Conservation (phyloP, 768 basidiomycete species). For the Porpolomopsis calyptriformis region DNA sequence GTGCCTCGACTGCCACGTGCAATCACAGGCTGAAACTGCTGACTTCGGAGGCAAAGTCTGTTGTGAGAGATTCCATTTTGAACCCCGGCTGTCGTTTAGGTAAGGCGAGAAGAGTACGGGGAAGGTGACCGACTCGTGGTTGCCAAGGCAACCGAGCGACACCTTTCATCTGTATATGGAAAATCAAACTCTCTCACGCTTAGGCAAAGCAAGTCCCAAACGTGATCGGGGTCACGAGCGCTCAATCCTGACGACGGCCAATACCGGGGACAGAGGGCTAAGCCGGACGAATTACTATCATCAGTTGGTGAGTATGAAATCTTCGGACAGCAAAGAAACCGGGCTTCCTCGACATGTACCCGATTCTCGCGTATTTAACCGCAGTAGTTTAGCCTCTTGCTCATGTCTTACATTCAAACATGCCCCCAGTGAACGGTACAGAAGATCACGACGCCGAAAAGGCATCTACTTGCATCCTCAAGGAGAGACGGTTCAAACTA, state of each 20-base stretch:
- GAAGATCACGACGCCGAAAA: slow-evolving; percentile 26
- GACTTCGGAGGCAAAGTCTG: neutral
- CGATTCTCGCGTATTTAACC: neutral
- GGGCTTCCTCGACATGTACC: neutral
- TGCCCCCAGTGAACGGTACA: slow-evolving; percentile 37
- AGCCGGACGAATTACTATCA: neutral
- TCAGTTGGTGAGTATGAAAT: neutral
- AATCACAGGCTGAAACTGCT: neutral
- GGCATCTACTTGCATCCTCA: slow-evolving; percentile 42
- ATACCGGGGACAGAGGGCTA: neutral
- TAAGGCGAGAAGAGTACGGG: no score
- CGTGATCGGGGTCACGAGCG: neutral
- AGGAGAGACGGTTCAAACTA: slow-evolving; percentile 79
- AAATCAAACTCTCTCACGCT: no score
- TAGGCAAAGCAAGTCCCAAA: no score
- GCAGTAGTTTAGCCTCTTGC: no score
- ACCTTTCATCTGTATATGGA: no score
- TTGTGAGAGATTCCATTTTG: no score
- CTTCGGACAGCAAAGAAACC: neutral
- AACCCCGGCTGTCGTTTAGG: no score
- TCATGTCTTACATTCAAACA: slow-evolving; percentile 23
- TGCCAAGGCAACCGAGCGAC: no score
- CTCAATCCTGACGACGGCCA: neutral
- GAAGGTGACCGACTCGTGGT: no score
- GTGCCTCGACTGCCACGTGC: neutral